Evolutionary conservation across 2,329 filamentous ascomycete species (phyloP), one percentile per base, ranked within the genome.

Genomic region (Colletotrichum sp.): DNA sequence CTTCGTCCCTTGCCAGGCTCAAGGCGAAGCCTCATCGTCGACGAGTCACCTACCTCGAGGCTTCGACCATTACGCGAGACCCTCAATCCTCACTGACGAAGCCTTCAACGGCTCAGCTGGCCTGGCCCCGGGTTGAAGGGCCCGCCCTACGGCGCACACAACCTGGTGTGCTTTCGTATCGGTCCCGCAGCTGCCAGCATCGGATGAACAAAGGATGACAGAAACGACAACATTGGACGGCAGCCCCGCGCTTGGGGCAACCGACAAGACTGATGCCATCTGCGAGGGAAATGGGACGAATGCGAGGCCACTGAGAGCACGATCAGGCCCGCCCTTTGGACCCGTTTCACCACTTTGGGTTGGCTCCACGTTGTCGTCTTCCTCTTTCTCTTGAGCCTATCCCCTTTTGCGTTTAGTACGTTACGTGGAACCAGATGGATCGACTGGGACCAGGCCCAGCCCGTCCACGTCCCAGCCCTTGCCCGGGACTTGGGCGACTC

Each of bases 381-480:
- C 52, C 30, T 66, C 24, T 43, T 18, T 24, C 52, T 56, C 58
- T 71, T 28, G 24, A 34, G 36, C 21, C 66, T 62, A 71, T 76
- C 21, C 74, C 66, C 56, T 43, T 66, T 76, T 75, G 12, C 60
- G 71, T 30, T 70, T 75, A 66, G 74, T 60, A 24, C 30, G 32
- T 70, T 75, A 75, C 71, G 71, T 75, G 74, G 74, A 66, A n/a
- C 66, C 52, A 32, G 66, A 75, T 62, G 65, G 74, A 75, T 75
- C 58, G 56, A 60, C 73, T 66, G 26, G 21, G 28, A 62, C 65
- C 48, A 58, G 52, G 70, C 38, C 73, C 74, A 75, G 65, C 66
- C 64, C 66, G 18, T 58, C 36, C 56, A 70, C 43, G n/a, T 52
- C n/a, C n/a, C 43, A 52, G 43, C 43, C 43, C 43, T 52, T 52